Evolutionary conservation across 495 filamentous ascomycete genomes (phyloP).

Genomic region (Terfezia claveryi): DNA sequence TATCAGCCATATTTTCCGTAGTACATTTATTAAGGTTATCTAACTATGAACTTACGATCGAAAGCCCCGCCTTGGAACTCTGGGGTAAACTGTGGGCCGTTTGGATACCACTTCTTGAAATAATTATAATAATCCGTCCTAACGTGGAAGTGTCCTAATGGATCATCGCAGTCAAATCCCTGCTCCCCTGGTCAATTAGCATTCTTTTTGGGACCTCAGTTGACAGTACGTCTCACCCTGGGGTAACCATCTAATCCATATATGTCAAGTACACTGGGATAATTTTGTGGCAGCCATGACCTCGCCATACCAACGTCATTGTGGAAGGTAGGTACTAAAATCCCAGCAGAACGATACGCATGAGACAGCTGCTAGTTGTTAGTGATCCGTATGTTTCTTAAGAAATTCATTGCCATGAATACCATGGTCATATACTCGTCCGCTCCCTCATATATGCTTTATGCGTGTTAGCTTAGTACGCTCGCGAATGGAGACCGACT

Average conservation of each 20-base stretch:
- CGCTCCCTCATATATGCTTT: not conserved
- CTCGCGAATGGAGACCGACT: conserved; percentile 23
- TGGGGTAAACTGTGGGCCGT: conserved; percentile 10
- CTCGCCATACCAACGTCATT: conserved; percentile 11
- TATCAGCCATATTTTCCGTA: not conserved
- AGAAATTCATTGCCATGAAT: not conserved
- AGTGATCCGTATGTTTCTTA: too few relatives aligned
- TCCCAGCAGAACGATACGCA: conserved; percentile 5
- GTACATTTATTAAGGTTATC: not conserved
- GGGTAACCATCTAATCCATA: conserved; percentile 16
- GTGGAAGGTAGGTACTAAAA: conserved; percentile 11
- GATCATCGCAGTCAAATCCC: conserved; percentile 14
- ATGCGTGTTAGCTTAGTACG: conserved; percentile 25
- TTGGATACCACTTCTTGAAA: conserved; percentile 5
- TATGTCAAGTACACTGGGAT: conserved; percentile 11
- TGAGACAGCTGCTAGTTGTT: not conserved
- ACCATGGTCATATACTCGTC: not conserved
- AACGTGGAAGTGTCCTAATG: conserved; percentile 10
- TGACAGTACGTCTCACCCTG: not conserved
- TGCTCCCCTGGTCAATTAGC: not conserved
- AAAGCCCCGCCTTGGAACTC: conserved; percentile 17
- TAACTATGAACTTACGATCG: conserved; percentile 6
- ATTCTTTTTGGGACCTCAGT: too few relatives aligned
- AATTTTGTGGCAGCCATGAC: conserved; percentile 11
- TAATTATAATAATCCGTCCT: conserved; percentile 8